phyloP scores from a whole-genome alignment of 139 green algal species.

The Tetradesmus obliquus region DNA sequence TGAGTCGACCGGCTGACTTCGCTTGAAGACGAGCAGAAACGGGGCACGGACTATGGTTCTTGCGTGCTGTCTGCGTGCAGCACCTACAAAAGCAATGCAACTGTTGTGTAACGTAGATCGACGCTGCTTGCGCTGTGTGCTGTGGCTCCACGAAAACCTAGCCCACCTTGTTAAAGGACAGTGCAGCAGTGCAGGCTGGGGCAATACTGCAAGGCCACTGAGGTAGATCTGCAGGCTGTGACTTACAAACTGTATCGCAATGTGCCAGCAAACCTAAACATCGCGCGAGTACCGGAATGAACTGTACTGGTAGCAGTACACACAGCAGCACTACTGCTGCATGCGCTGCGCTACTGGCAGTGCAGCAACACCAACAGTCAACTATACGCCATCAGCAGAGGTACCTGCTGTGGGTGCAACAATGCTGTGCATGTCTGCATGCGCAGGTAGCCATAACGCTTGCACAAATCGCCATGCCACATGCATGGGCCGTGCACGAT shows the following conservation, averaged over 20 bases:
- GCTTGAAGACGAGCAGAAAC: not conserved
- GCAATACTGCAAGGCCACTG: too few relatives aligned
- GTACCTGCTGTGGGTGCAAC: too few relatives aligned
- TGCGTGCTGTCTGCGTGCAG: not conserved
- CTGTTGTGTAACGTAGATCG: not conserved
- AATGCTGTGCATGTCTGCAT: too few relatives aligned
- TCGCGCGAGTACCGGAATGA: too few relatives aligned
- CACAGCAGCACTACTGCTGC: not conserved
- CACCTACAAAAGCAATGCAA: not conserved
- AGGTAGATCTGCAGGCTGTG: too few relatives aligned
- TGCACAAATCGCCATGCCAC: too few relatives aligned
- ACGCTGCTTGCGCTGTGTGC: not conserved
- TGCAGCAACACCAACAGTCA: not conserved
- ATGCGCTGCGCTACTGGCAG: too few relatives aligned
- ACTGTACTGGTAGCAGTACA: not conserved
- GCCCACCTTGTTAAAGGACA: not conserved
- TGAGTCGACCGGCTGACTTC: not conserved
- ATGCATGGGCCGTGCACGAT: too few relatives aligned
- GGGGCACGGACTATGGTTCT: not conserved
- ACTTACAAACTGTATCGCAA: too few relatives aligned
- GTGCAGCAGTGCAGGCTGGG: not conserved
- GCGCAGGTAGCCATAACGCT: too few relatives aligned
- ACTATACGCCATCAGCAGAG: not conserved
- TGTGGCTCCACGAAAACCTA: not conserved
- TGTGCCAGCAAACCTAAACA: too few relatives aligned